phyloP scores from a whole-genome alignment of 192 early-diverging fungal species.

The Podila verticillata region DNA sequence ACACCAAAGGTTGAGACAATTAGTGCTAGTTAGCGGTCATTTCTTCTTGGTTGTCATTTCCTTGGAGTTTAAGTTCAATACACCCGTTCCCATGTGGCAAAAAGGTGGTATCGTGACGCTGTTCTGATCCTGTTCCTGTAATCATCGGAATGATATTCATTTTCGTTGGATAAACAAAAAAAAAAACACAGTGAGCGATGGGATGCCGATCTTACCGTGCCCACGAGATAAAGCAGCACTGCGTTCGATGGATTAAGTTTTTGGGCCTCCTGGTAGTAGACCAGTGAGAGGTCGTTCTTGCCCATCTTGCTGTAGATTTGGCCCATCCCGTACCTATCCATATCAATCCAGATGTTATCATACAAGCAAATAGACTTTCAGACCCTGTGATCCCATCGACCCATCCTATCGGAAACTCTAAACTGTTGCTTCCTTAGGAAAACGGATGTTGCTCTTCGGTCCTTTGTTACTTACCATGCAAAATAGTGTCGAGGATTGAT shows the following conservation, averaged over 20 bases:
- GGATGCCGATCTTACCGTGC: conserved; percentile 59
- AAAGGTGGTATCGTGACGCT: too few relatives aligned
- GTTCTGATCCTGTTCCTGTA: too few relatives aligned
- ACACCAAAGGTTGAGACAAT: neutral
- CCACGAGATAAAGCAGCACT: conserved; percentile 75
- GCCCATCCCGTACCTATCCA: conserved; percentile 80
- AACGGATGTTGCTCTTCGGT: neutral
- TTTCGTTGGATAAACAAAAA: neutral
- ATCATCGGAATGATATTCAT: too few relatives aligned
- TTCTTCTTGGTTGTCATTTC: too few relatives aligned
- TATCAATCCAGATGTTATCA: neutral
- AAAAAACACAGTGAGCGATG: neutral
- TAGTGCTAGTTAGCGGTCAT: neutral
- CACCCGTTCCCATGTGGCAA: too few relatives aligned
- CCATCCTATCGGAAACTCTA: conserved; percentile 4
- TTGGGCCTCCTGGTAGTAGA: conserved; percentile 77
- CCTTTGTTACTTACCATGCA: conserved; percentile 72
- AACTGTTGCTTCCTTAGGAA: too few relatives aligned
- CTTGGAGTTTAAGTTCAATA: too few relatives aligned
- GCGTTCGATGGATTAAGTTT: conserved; percentile 78
- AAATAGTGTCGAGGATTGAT: conserved; percentile 83
- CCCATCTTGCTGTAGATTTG: conserved; percentile 75
- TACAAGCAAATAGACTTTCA: neutral
- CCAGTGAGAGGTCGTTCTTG: conserved; percentile 76
- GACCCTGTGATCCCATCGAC: neutral